A percentile compares a stretch with the other conserved stretches of the same genome.
Evolutionary conservation across 2,329 filamentous ascomycete species (phyloP).

Genomic region (Sclerotinia minor): DNA sequence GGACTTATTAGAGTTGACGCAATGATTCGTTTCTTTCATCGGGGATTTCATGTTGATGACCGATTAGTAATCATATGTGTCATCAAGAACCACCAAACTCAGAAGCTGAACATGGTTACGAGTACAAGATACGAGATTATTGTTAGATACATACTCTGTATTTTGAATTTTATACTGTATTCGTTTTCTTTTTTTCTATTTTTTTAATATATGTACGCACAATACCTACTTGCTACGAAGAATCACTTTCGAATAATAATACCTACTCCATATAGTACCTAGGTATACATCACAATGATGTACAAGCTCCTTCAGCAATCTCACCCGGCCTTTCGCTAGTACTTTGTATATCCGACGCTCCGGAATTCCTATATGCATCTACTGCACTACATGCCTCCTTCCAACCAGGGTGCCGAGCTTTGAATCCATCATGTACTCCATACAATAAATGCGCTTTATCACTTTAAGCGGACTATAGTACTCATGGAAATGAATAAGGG

Average conservation of each 20-base stretch:
- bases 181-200: background rate
- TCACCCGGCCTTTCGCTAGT: background rate
- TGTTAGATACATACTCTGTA: too few species aligned
- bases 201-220: background rate
- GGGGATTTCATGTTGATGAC: background rate
- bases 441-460: background rate
- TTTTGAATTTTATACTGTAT: too few species aligned
- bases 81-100: background rate
- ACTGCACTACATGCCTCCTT: background rate
- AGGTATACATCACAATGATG: too few species aligned
- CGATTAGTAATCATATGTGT: conserved; percentile 8
- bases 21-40: conserved; percentile 4
- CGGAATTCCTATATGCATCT: background rate
- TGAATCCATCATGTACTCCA: background rate
- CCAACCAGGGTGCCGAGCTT: conserved; percentile 1
- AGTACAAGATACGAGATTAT: too few species aligned
- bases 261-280: too few species aligned
- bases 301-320: background rate
- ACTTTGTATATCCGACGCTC: conserved; percentile 1
- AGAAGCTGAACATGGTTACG: too few species aligned
- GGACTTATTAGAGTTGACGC: background rate
- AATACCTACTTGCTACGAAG: background rate
- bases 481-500: background rate
- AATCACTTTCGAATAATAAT: background rate
- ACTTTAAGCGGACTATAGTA: background rate